Conservation (phyloP, 768 basidiomycete species). For the Aureoboletus auriporus region DNA sequence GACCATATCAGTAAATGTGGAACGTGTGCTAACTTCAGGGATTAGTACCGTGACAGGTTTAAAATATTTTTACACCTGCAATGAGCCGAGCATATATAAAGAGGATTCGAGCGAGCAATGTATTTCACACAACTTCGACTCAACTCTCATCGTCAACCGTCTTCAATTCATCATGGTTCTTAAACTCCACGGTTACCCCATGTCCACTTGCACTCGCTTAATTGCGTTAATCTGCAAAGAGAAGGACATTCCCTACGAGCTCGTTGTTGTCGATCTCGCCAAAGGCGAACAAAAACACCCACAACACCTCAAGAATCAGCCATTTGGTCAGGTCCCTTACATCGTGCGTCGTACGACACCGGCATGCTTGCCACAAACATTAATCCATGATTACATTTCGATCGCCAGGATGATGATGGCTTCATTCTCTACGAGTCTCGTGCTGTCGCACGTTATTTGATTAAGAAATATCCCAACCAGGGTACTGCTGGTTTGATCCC, state of each 20-base stretch:
- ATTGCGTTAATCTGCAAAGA: constrained; percentile 53
- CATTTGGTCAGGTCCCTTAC: constrained; percentile 53
- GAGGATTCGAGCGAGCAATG: neutral
- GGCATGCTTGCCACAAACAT: neutral
- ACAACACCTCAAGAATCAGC: constrained; percentile 46
- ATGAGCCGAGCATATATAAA: neutral
- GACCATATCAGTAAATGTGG: no score
- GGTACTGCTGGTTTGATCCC: constrained; percentile 50
- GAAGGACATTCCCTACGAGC: constrained; percentile 52
- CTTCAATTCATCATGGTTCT: constrained; percentile 30
- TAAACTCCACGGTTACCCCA: constrained; percentile 30
- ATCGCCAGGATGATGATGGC: constrained; percentile 53
- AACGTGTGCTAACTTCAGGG: no score
- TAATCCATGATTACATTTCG: neutral
- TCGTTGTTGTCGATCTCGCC: constrained; percentile 40
- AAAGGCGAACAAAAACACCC: constrained; percentile 45
- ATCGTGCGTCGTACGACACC: constrained; percentile 24
- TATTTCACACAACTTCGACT: neutral
- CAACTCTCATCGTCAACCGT: neutral
- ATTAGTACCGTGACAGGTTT: no score
- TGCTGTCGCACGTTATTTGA: constrained; percentile 59
- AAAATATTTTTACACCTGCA: no score
- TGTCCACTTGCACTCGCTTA: constrained; percentile 47
- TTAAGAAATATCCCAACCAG: constrained; percentile 47
- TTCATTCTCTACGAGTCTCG: constrained; percentile 61